A percentile compares a stretch with the other conserved stretches of the same genome.
Conservation (phyloP, 148 eudicot species). For the Euryodendron excelsum region DNA sequence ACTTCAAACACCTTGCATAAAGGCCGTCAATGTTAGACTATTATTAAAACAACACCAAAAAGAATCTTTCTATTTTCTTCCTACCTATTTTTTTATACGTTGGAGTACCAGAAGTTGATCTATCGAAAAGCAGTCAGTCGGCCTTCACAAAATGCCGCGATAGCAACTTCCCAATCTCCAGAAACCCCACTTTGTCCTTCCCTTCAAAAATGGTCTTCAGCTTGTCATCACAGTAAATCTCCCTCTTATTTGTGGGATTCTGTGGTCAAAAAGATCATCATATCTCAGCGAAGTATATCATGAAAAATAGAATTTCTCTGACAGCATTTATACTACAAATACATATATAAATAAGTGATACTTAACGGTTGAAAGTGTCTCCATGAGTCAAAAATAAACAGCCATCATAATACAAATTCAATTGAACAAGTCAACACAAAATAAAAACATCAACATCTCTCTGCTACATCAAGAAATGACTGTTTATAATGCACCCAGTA, state of each 20-base stretch:
- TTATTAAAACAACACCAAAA: not conserved
- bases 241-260: slow-evolving; percentile 26
- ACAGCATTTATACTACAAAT: not conserved
- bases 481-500: too few relatives aligned
- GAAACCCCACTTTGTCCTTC: slow-evolving; percentile 23
- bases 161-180: slow-evolving; percentile 26
- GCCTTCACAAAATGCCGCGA: slow-evolving; percentile 26
- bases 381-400: not conserved
- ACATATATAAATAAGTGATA: too few relatives aligned
- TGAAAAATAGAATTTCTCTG: not conserved
- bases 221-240: slow-evolving; percentile 23
- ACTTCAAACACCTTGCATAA: not conserved
- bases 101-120: not conserved
- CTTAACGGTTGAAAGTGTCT: not conserved
- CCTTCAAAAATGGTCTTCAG: slow-evolving; percentile 30
- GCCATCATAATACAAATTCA: not conserved
- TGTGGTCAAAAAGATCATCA: not conserved
- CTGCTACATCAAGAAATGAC: too few relatives aligned
- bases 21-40: not conserved
- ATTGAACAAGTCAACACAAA: not conserved
- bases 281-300: not conserved
- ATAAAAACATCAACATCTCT: not conserved
- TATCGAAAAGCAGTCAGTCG: not conserved
- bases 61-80: not conserved
- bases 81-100: not conserved